A percentile compares a stretch with the other conserved stretches of the same genome.
Evolutionary conservation across 148 eudicot genomes (phyloP).

Genomic region (Salicornia ramosissima): DNA sequence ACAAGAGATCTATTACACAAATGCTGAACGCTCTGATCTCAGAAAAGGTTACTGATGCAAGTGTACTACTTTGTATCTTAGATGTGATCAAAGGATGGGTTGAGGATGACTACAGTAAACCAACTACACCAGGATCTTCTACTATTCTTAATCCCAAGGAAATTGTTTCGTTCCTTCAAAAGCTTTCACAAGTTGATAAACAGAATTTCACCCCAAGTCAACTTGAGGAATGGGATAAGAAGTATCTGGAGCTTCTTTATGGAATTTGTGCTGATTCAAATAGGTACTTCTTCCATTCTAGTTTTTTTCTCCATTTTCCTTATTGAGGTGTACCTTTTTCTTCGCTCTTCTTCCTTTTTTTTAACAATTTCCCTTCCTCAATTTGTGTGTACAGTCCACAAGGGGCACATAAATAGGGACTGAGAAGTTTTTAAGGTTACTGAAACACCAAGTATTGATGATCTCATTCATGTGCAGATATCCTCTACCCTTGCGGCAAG

Average conservation of each 20-base stretch:
- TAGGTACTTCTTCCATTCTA: conserved; percentile 46
- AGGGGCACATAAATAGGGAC: too few relatives aligned
- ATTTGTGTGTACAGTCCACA: too few relatives aligned
- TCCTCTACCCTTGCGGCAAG: conserved; percentile 66
- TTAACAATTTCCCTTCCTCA: too few relatives aligned
- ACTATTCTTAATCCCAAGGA: conserved; percentile 72
- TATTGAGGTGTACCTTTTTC: too few relatives aligned
- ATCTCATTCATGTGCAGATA: conserved; percentile 48
- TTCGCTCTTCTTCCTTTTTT: too few relatives aligned
- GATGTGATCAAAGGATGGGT: conserved; percentile 90
- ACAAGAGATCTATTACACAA: conserved; percentile 75
- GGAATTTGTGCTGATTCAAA: conserved; percentile 91
- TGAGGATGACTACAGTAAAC: conserved; percentile 75
- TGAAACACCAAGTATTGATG: conserved; percentile 14
- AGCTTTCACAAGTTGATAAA: conserved; percentile 94
- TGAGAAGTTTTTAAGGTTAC: neutral
- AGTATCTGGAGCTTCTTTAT: conserved; percentile 82
- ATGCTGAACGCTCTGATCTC: conserved; percentile 71
- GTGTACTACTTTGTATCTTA: conserved; percentile 86
- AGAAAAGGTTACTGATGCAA: conserved; percentile 82
- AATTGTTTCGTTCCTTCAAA: conserved; percentile 86
- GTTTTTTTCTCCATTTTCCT: too few relatives aligned
- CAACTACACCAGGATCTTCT: conserved; percentile 48
- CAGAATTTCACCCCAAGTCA: conserved; percentile 55
- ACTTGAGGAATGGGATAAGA: conserved; percentile 85